These are phyloP conservation scores for Zancudomyces culisetae DNA, from an alignment of 371 early-diverging fungal species.

Conservation along the genomic window DNA sequence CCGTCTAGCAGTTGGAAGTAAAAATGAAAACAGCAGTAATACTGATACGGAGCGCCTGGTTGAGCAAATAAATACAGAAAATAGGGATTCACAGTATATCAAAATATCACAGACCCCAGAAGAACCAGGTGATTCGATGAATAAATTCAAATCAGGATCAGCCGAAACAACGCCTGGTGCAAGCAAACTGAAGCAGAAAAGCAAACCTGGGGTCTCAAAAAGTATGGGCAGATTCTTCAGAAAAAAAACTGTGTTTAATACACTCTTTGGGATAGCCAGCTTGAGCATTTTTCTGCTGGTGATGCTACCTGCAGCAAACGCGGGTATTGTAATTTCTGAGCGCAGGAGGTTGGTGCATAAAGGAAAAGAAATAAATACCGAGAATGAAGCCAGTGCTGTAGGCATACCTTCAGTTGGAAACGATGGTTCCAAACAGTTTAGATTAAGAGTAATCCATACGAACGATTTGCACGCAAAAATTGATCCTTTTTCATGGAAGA, in stretches of 20 bases:
- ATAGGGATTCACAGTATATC: too few species aligned
- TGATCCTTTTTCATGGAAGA: conserved; percentile 28
- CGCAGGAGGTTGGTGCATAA: neutral
- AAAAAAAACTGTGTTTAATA: neutral
- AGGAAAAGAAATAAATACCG: neutral
- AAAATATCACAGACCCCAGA: too few species aligned
- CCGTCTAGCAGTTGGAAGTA: too few species aligned
- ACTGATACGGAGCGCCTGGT: too few species aligned
- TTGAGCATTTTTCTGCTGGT: neutral
- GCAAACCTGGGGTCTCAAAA: neutral
- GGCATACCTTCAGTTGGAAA: neutral
- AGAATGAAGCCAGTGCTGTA: neutral
- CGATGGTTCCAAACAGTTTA: neutral
- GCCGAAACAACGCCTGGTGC: too few species aligned
- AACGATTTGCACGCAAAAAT: conserved; percentile 45
- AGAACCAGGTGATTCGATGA: too few species aligned
- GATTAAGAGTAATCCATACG: conserved; percentile 33
- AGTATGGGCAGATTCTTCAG: neutral
- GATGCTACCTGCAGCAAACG: neutral
- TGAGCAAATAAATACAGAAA: too few species aligned
- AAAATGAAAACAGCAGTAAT: too few species aligned
- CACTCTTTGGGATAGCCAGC: neutral
- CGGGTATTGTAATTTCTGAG: too few species aligned
- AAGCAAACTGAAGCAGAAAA: too few species aligned
- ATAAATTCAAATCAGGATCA: too few species aligned